These are phyloP conservation scores for Alternaria rosae DNA, from an alignment of 2,329 filamentous ascomycete species.

Conservation along the genomic window DNA sequence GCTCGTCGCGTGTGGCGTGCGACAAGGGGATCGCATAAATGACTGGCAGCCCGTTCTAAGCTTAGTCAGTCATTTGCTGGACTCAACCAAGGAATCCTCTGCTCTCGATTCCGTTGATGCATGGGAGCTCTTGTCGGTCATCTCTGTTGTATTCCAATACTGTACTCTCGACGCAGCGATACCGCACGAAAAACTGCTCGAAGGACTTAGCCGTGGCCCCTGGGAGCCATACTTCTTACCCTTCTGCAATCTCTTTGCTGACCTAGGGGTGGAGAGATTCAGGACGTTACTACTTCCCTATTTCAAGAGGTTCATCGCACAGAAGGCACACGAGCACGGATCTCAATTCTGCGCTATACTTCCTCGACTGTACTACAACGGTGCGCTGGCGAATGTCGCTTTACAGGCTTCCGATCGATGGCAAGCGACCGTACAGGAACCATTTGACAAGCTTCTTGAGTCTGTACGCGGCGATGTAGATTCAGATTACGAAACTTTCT, in stretches of 20 bases:
- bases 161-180: conserved; percentile 82
- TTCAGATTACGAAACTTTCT: conserved; percentile 20
- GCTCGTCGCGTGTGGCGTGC: conserved; percentile 76
- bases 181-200: conserved; percentile 70
- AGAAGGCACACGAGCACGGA: conserved; percentile 43
- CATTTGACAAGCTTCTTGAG: conserved; percentile 65
- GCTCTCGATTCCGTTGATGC: conserved; percentile 20
- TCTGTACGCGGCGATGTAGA: conserved; percentile 15
- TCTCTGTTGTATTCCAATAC: conserved; percentile 73
- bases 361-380: conserved; percentile 36
- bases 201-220: conserved; percentile 68
- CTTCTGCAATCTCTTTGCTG: conserved; percentile 83
- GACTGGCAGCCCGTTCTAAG: conserved; percentile 74
- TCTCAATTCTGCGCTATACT: conserved; percentile 41
- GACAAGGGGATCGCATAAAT: conserved; percentile 76
- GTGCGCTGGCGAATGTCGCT: conserved; percentile 23
- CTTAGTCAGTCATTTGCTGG: conserved; percentile 40
- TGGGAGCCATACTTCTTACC: conserved; percentile 78
- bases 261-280: conserved; percentile 77
- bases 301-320: conserved; percentile 82
- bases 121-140: conserved; percentile 54
- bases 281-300: conserved; percentile 77
- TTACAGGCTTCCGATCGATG: conserved; percentile 38
- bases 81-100: conserved; percentile 48
- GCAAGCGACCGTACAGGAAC: conserved; percentile 64